Base-by-base conservation (phyloP, 148 eudicot species). In the Fallopia convolvulus region DNA sequence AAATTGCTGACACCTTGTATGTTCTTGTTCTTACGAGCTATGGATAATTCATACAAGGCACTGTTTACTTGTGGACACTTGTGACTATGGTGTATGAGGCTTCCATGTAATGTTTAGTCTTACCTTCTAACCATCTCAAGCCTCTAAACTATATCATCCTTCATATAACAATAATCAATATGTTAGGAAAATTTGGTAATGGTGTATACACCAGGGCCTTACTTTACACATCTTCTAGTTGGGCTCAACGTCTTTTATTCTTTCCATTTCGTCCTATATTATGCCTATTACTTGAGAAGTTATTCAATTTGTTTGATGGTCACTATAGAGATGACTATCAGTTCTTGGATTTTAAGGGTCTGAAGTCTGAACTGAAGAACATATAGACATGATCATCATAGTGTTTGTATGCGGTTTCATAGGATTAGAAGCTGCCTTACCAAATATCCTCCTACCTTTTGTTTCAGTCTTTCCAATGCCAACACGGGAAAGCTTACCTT, bases 401-500 rank as follows among this genome's bases (percentile, higher is more conserved):
- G 76, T 50, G 70, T 6, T 40, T 52, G 53, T 63, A 74, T 36
- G 36, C 30, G 30, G 30, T 26, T 26, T 72, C 55, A 6, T 40
- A 6, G 72, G 72, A 10, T 68, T 32, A 11, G 20, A 7, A 68
- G 44, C 72, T 36, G 7, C 7, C 44, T 68, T 68, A 68, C 72
- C 6, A 30, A 68, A 11, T 33, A 56, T 68, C 44, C 72, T 68
- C 44, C 72, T 76, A 14, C 46, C 40, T 78, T 18, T 18, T 88
- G 79, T 76, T 85, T 84, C 93, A 94, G 97, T 76, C 86, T 21
- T 94, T 94, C 85, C 92, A 87, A 72, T 79, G 86, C 87, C 82
- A 86, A 78, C 83, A 89, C 82, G 97, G 98, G 47, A 92, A 74
- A 81, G 97, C 97, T 79, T 94, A 94, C 82, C 98, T 92, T 78